Conservation (phyloP, 306 rosid genomes). For the Quercus bicolor region DNA sequence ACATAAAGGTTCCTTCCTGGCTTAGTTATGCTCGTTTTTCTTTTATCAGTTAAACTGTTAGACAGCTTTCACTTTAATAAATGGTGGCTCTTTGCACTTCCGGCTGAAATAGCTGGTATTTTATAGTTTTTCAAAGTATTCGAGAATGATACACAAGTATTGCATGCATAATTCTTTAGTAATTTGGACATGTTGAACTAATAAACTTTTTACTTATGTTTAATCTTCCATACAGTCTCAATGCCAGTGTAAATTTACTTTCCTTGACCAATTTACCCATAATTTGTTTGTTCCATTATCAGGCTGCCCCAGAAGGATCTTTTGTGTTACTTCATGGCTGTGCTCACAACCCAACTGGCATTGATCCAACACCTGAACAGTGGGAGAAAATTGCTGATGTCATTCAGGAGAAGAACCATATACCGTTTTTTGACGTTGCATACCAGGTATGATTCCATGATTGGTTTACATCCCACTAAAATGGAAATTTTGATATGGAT, state of each 20-base stretch:
- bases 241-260: neutral
- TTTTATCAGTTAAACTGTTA: neutral
- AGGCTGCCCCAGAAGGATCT: slow-evolving; percentile 96
- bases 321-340: slow-evolving; percentile 97
- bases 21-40: neutral
- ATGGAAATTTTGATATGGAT: neutral
- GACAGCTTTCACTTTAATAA: neutral
- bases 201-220: neutral
- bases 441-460: slow-evolving; percentile 64
- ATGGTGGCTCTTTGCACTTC: neutral
- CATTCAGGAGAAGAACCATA: slow-evolving; percentile 74
- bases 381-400: slow-evolving; percentile 94
- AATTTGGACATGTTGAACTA: neutral
- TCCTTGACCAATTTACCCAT: neutral
- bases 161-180: slow-evolving; percentile 4
- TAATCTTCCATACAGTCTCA: neutral
- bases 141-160: neutral
- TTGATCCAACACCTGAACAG: slow-evolving; percentile 88
- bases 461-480: neutral
- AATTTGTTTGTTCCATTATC: slow-evolving; percentile 8
- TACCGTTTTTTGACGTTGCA: slow-evolving; percentile 96
- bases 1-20: slow-evolving; percentile 63
- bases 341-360: slow-evolving; percentile 99
- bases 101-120: neutral
- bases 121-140: neutral